A percentile compares a stretch with the other conserved stretches of the same genome.
These are phyloP conservation scores for Russula vinacea DNA, from an alignment of 768 basidiomycete species.

Conservation along the genomic window DNA sequence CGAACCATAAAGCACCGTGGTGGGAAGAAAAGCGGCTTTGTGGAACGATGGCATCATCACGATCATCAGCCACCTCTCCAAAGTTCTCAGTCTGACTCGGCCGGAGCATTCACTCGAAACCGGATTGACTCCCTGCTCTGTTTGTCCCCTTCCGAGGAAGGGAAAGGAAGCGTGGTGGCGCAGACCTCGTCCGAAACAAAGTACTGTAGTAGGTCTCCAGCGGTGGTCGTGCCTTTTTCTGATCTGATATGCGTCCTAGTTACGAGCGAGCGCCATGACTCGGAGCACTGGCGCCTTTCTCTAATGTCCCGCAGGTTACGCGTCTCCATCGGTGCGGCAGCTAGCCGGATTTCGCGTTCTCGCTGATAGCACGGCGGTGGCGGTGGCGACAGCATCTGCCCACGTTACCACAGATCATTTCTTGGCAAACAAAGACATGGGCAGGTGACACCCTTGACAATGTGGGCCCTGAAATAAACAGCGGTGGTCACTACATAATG, in stretches of 20 bases:
- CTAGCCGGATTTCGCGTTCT: not conserved
- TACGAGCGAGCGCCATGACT: not conserved
- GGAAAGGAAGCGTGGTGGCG: not conserved
- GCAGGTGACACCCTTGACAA: not conserved
- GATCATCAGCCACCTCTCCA: not conserved
- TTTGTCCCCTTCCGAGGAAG: not conserved
- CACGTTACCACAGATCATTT: not conserved
- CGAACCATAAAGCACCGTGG: not conserved
- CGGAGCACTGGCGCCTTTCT: not conserved
- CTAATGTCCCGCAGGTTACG: not conserved
- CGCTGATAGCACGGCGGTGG: not conserved
- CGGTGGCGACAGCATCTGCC: not conserved
- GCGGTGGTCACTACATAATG: not conserved
- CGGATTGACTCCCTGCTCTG: not conserved
- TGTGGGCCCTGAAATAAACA: not conserved
- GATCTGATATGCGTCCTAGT: not conserved
- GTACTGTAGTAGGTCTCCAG: not conserved
- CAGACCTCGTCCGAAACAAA: not conserved
- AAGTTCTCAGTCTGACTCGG: not conserved
- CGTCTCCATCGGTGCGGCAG: not conserved
- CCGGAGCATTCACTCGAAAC: not conserved
- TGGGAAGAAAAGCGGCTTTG: not conserved
- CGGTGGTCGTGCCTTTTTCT: not conserved
- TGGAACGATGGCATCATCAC: not conserved
- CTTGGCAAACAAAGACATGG: not conserved